These are phyloP conservation scores for Emmonsiellopsis sp. DNA, from an alignment of 2,329 filamentous ascomycete species.

Conservation along the genomic window DNA sequence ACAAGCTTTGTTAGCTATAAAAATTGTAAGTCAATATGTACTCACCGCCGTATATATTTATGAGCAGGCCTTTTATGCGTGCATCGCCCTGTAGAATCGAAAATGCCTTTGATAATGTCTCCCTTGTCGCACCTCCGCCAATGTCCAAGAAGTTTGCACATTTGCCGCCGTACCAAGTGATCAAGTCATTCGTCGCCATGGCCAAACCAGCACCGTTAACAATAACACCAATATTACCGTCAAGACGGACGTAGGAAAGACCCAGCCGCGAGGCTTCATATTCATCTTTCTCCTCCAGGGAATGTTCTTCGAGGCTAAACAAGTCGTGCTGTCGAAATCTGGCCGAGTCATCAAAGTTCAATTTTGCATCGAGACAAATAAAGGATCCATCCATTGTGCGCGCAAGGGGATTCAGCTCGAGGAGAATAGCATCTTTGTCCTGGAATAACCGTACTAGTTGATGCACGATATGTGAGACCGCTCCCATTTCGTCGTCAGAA, in stretches of 20 bases:
- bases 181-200: constrained; percentile 26
- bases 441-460: constrained; percentile 28
- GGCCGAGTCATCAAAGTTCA: constrained; percentile 43
- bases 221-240: constrained; percentile 24
- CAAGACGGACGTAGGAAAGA: constrained; percentile 21
- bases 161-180: constrained; percentile 18
- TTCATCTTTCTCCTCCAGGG: constrained; percentile 82
- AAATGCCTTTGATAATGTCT: constrained; percentile 21
- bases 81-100: constrained; percentile 17
- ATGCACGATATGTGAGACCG: constrained; percentile 6
- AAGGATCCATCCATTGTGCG: constrained; percentile 21
- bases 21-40: not conserved
- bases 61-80: constrained; percentile 33
- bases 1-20: not conserved
- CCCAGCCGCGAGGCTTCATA: constrained; percentile 66
- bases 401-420: constrained; percentile 35
- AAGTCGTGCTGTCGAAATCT: constrained; percentile 31
- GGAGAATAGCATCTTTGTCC: constrained; percentile 38
- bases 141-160: constrained; percentile 26
- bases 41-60: constrained; percentile 44
- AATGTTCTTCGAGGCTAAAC: constrained; percentile 40
- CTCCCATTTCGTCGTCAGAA: constrained; percentile 15
- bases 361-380: constrained; percentile 29
- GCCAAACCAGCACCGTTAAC: constrained; percentile 28
- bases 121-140: constrained; percentile 21